Evolutionary conservation across 148 eudicot genomes (phyloP), one percentile per base, ranked within the genome.

Genomic region (Diospyros kaki): DNA sequence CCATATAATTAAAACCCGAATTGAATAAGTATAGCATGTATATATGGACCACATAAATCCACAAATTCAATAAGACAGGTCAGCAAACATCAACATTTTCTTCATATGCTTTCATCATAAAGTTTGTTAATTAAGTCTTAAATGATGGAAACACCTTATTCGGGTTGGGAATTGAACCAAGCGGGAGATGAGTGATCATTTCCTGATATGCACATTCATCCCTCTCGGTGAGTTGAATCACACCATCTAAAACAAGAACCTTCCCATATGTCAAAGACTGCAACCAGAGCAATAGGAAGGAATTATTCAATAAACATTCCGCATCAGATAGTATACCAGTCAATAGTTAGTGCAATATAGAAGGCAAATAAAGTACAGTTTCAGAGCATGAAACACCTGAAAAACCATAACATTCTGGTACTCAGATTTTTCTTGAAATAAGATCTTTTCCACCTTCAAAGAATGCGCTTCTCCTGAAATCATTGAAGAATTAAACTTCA

Each of bases 191-290:
- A 75, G 87, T 74, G 54, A 95, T 92, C 97, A 95, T 95, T 82
- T 95, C 97, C 81, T 95, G 98, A 76, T 95, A 95, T 48, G 98
- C 97, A 76, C 94, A 92, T 78, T 94, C 98, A 79, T 94, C 98
- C 81, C 97, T 89, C 86, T 94, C 97, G 6, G 98, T 94, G 76
- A 92, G 90, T 86, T 92, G 98, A 80, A 95, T 95, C 7, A 92
- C 96, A 12, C 97, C 98, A 84, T 95, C 98, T 84, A 95, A 81
- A 62, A 92, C 86, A 83, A 94, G 93, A 81, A 94, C 97, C 77
- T 90, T 94, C 8, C 98, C 98, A 61, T 92, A 94, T 40, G 98
- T 90, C 53, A 96, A 71, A 41, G 98, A 94, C 98, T 94, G 87
- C 84, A 86, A 78, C 28, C 60, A 80, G 66, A 50, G 81, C 80